These are phyloP conservation scores for Fennellomyces sp. DNA, from an alignment of 371 early-diverging fungal genomes.

Conservation along the genomic window DNA sequence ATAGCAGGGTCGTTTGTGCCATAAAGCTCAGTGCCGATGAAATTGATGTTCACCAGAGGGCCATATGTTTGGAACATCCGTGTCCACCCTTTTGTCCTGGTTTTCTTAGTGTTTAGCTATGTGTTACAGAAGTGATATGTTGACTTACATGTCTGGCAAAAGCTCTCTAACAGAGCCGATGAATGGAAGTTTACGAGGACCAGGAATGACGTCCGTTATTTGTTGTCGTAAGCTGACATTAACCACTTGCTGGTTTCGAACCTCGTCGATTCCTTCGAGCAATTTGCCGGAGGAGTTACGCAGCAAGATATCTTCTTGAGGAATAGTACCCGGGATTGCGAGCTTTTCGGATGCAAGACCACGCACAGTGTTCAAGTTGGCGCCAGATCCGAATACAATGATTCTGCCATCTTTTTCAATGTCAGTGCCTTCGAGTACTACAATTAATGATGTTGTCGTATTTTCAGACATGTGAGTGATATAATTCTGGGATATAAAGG, in stretches of 20 bases:
- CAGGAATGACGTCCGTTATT: conserved; percentile 26
- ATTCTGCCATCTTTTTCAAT: conserved; percentile 23
- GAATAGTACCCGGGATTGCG: conserved; percentile 15
- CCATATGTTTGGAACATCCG: conserved; percentile 28
- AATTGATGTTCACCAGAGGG: conserved; percentile 24
- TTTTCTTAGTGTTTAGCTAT: no score
- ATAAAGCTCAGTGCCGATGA: conserved; percentile 14
- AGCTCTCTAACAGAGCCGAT: conserved; percentile 28
- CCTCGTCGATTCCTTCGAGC: conserved; percentile 26
- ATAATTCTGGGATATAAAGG: neutral
- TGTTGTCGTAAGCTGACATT: conserved; percentile 24
- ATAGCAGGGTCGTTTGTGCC: conserved; percentile 39
- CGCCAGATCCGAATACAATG: conserved; percentile 24
- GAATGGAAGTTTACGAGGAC: conserved; percentile 28
- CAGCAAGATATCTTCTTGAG: conserved; percentile 15
- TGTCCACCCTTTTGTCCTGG: conserved; percentile 16
- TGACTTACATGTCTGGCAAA: neutral
- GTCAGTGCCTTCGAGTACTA: conserved; percentile 25
- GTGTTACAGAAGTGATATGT: no score
- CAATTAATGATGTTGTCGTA: conserved; percentile 29
- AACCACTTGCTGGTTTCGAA: conserved; percentile 26
- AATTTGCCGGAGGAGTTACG: conserved; percentile 14
- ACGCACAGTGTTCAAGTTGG: conserved; percentile 29
- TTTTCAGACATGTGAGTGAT: conserved; percentile 18
- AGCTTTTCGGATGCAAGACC: conserved; percentile 29